Base-by-base conservation (phyloP, 2,329 filamentous ascomycete genomes). In the Trichoderma sp. region DNA sequence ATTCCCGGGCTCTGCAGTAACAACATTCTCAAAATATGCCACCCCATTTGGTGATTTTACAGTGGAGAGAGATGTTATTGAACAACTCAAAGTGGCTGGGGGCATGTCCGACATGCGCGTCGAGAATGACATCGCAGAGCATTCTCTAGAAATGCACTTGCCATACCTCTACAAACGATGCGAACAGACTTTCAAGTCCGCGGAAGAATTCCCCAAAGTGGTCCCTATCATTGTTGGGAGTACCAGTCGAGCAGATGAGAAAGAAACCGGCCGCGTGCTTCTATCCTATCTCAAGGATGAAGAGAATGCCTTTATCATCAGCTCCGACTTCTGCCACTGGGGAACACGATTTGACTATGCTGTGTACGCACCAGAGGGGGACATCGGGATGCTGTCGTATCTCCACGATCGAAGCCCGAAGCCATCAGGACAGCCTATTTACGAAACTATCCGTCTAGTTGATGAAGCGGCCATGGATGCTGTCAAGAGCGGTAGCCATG, bases 271-370 rank as follows among this genome's bases (percentile, higher is more conserved):
- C 2, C 74, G 81, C 29, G 77, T 93, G n/a, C 82, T 99, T 8
- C 87, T 91, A 1, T 89, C 91, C 0, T 97, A 95, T 76, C 81
- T 99, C 7, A 83, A 84, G 37, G 91, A 97, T 72, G 87, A 90
- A 0, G 81, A 85, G 13, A 96, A 92, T 69, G 88, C 90, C 1
- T 97, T 98, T 76, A 86, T 99, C 69, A 86, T 98, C 70, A 95
- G 92, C 77, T 97, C 93, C 1, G 95, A 99, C 78, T 99, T 99
- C 78, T 97, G 94, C 71, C 95, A 99, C 79, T 99, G 95, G 95
- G 95, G 95, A 12, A 73, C 83, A 0, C 86, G 92, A 58, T 99
- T 97, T 78, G 59, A 58, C 66, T 99, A 98, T 78, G 92, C 89
- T 32, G 90, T 90, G 68, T 97, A 97, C 77, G 85, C 69, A 69